Evolutionary conservation across 208 protist genomes (phyloP), one percentile per base, ranked within the genome.

Genomic region (Trypanosoma avium): DNA sequence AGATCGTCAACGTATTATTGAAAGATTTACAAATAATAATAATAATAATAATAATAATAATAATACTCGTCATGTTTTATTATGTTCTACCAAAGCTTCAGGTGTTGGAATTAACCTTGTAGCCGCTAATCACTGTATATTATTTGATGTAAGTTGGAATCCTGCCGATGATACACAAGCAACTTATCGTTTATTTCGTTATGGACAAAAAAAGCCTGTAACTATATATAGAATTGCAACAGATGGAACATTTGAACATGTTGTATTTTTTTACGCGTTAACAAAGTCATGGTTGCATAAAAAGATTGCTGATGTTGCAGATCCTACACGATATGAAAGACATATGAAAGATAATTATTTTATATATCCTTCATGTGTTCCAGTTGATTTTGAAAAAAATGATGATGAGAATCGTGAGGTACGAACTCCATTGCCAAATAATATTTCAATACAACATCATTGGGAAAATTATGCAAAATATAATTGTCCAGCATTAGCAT

Each of bases 101-200:
- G 87, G 93, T 32, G 77, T 97, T 7, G 97, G 97, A 27, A 87
- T 99, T 60, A 98, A 98, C 48, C 75, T 99, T 2, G 77, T 71
- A 5, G 76, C 82, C 0, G 97, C 97, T 12, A 96, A 93, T 65
- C 87, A 93, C 67, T 97, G 97, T 57, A 88, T 99, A 30, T 55
- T 99, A 24, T 90, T 98, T 57, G 97, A 99, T 60, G 84, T 95
- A 13, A 87, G 82, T 58, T 97, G 94, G 92, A 97, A 97, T 66
- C 92, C 94, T 0, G 61, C 89, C 0, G 76, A 92, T 56, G 92
- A 97, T 66, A 68, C 77, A 19, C 93, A 98, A 80, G 97, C 97
- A 2, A 96, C 95, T 27, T 97, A 96, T 70, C 90, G 97, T 8
- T 75, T 97, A 0, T 98, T 96, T 73, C 82, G 97, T 30, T 96